Percentiles rank a stretch among this genome's conserved stretches.
Evolutionary conservation across 108 stramenopile species (phyloP).

Genomic region (Tribonema minus): DNA sequence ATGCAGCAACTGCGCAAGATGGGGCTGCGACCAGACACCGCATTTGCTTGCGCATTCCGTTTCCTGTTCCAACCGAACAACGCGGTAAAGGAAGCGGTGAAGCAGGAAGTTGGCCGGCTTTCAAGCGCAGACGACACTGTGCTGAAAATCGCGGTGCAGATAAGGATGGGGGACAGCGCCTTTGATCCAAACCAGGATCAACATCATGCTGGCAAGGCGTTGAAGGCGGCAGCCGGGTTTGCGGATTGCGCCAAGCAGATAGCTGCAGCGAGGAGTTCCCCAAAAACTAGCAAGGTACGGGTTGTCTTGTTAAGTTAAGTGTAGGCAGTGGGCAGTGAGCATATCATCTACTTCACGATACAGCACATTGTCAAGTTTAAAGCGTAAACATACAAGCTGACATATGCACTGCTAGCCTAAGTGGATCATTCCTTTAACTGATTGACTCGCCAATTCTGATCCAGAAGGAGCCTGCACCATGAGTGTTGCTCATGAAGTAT

Average conservation of each 20-base stretch:
- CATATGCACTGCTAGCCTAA: too few species aligned
- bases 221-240: neutral
- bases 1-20: neutral
- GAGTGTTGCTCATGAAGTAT: too few species aligned
- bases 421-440: too few species aligned
- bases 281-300: neutral
- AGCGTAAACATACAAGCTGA: too few species aligned
- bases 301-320: too few species aligned
- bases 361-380: too few species aligned
- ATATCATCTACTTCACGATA: too few species aligned
- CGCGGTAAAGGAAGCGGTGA: neutral
- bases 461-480: too few species aligned
- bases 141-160: neutral
- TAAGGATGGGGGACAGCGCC: neutral
- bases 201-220: neutral
- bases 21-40: slow-evolving; percentile 10
- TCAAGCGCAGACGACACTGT: neutral
- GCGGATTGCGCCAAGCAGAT: neutral
- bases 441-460: too few species aligned
- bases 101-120: neutral
- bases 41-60: slow-evolving; percentile 2
- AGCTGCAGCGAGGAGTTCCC: neutral
- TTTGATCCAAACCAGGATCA: neutral
- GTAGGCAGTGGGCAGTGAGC: too few species aligned
- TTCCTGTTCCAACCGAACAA: slow-evolving; percentile 1